phyloP scores from a whole-genome alignment of 2,329 filamentous ascomycete genomes.

The Pseudogymnoascus sp. region DNA sequence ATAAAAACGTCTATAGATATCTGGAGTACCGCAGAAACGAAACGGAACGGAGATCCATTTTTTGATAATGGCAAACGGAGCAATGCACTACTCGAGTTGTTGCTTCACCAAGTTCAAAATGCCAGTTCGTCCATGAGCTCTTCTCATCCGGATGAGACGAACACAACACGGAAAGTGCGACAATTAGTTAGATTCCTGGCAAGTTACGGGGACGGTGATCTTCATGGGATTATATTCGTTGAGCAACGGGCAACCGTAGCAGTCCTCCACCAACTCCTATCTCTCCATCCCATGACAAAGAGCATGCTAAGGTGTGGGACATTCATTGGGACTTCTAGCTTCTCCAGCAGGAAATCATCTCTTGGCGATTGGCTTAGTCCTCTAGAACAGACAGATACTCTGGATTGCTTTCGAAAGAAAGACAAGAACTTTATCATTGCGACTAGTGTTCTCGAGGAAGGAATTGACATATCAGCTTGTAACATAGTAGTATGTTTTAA shows the following conservation, averaged over 20 bases:
- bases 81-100: conserved; percentile 11
- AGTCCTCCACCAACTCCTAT: conserved; percentile 48
- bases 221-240: conserved; percentile 57
- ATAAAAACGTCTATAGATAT: conserved; percentile 38
- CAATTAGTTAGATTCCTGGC: conserved; percentile 47
- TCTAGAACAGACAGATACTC: conserved; percentile 29
- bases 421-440: conserved; percentile 49
- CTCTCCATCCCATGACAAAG: conserved; percentile 40
- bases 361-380: conserved; percentile 34
- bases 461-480: conserved; percentile 57
- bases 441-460: conserved; percentile 59
- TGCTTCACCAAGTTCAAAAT: conserved; percentile 18
- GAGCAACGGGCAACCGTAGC: conserved; percentile 53
- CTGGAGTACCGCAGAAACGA: conserved; percentile 44
- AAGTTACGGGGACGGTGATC: conserved; percentile 31
- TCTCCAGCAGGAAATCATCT: conserved; percentile 31
- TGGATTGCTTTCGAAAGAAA: conserved; percentile 46
- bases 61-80: conserved; percentile 27
- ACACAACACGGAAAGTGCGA: conserved; percentile 38
- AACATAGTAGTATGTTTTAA: conserved; percentile 59
- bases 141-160: conserved; percentile 36
- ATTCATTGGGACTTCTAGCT: conserved; percentile 47
- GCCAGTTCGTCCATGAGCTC: conserved; percentile 15
- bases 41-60: conserved; percentile 46
- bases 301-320: conserved; percentile 42